Evolutionary conservation across 2,329 filamentous ascomycete species (phyloP).

Genomic region (Aureobasidium sp.): DNA sequence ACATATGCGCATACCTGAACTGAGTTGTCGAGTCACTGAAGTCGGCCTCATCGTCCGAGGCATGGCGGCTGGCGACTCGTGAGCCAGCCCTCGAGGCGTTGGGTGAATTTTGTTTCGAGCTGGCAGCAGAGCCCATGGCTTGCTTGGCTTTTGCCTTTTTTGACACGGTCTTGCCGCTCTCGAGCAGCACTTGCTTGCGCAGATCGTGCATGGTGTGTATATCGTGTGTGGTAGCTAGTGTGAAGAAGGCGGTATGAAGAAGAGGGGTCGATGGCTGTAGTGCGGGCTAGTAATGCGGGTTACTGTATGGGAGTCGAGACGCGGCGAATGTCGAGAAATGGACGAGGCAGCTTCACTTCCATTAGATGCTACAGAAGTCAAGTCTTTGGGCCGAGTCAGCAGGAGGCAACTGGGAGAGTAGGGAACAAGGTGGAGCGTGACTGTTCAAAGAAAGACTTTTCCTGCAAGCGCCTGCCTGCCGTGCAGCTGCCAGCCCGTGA

Average conservation of each 20-base stretch:
- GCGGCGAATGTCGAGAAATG: background rate
- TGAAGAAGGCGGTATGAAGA: background rate
- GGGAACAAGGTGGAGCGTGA: background rate
- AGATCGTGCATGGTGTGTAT: constrained; percentile 31
- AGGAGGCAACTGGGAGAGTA: background rate
- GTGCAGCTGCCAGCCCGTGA: background rate
- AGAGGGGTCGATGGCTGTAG: background rate
- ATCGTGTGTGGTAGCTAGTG: background rate
- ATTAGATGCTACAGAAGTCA: constrained; percentile 9
- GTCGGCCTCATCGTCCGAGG: constrained; percentile 55
- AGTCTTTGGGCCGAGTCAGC: too few species aligned
- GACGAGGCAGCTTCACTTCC: constrained; percentile 6
- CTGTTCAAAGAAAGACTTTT: constrained; percentile 1
- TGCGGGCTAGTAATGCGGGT: background rate
- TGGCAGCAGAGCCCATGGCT: constrained; percentile 43
- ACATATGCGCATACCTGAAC: constrained; percentile 41
- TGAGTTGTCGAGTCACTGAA: constrained; percentile 51
- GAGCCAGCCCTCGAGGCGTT: constrained; percentile 53
- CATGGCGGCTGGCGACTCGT: constrained; percentile 53
- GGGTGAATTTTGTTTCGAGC: constrained; percentile 53
- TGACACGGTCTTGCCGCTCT: constrained; percentile 65
- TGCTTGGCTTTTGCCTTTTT: constrained; percentile 56
- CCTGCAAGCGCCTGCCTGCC: constrained; percentile 3
- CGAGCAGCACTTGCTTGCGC: constrained; percentile 62
- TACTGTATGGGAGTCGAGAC: constrained; percentile 11